These are phyloP conservation scores for Drosera spatulata DNA, from an alignment of 179 eudicot genomes.

Conservation along the genomic window DNA sequence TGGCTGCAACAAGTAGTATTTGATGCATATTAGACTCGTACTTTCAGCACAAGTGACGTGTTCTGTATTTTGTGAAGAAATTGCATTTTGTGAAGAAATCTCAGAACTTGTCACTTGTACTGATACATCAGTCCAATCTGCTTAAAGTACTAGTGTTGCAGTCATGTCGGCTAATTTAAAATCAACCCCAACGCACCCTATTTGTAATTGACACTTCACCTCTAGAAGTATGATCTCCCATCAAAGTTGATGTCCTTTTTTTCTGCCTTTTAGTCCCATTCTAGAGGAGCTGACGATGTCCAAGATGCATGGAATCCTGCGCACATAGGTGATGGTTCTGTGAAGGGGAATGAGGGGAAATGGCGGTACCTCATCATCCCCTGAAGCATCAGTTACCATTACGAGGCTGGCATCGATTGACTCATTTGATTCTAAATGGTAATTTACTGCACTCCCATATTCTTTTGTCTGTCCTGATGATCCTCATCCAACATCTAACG, in stretches of 20 bases:
- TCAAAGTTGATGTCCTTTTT: background rate
- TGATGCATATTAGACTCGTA: too few species aligned
- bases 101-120: too few species aligned
- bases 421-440: slow-evolving; percentile 97
- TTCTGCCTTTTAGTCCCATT: slow-evolving; percentile 32
- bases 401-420: slow-evolving; percentile 94
- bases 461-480: background rate
- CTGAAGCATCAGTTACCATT: slow-evolving; percentile 52
- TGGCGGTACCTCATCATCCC: slow-evolving; percentile 45
- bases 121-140: too few species aligned
- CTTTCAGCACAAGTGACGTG: too few species aligned
- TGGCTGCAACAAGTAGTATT: too few species aligned
- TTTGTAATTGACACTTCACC: too few species aligned
- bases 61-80: too few species aligned
- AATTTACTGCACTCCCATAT: background rate
- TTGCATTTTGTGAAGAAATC: too few species aligned
- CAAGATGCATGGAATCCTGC: slow-evolving; percentile 48
- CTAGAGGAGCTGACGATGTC: slow-evolving; percentile 16
- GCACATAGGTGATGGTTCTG: slow-evolving; percentile 60
- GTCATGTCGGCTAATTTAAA: background rate
- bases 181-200: background rate
- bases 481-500: background rate
- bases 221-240: background rate
- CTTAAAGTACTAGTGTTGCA: too few species aligned
- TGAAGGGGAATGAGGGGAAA: slow-evolving; percentile 40